Evolutionary conservation across 2,329 filamentous ascomycete species (phyloP).

Genomic region (Phialemoniopsis sp.): DNA sequence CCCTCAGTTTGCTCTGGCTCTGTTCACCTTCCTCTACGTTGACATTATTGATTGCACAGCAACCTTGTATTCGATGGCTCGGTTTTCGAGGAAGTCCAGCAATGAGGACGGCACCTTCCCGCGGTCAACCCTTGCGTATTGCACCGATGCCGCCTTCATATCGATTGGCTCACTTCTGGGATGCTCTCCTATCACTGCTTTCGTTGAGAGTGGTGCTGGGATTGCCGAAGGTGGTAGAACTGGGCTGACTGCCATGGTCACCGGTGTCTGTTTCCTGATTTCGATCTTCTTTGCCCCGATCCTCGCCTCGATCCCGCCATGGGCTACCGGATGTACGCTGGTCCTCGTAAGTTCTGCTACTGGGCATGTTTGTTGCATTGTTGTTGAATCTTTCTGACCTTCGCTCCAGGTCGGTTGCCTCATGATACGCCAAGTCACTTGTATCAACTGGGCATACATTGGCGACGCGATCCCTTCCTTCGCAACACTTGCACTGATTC

Average conservation of each 20-base stretch:
- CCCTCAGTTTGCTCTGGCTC: slow-evolving; percentile 63
- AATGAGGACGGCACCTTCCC: slow-evolving; percentile 73
- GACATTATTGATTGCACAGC: slow-evolving; percentile 77
- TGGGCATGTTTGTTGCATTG: neutral
- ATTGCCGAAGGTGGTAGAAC: slow-evolving; percentile 73
- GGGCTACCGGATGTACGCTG: slow-evolving; percentile 72
- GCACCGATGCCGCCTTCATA: slow-evolving; percentile 66
- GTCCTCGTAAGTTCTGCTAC: slow-evolving; percentile 47
- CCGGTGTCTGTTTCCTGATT: slow-evolving; percentile 66
- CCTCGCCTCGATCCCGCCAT: slow-evolving; percentile 72
- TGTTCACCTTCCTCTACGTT: slow-evolving; percentile 76
- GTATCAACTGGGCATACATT: slow-evolving; percentile 74
- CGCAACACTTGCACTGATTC: slow-evolving; percentile 70
- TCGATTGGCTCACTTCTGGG: slow-evolving; percentile 68
- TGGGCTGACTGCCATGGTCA: slow-evolving; percentile 65
- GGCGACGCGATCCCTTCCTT: slow-evolving; percentile 74
- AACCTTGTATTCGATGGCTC: slow-evolving; percentile 77
- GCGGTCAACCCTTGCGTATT: slow-evolving; percentile 76
- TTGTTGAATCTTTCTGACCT: neutral
- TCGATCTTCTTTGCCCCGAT: slow-evolving; percentile 74
- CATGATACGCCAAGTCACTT: slow-evolving; percentile 72
- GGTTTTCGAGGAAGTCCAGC: slow-evolving; percentile 58
- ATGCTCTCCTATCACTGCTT: slow-evolving; percentile 67
- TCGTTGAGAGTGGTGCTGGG: slow-evolving; percentile 72
- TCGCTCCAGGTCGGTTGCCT: slow-evolving; percentile 60